Evolutionary conservation across 2,329 filamentous ascomycete species (phyloP), one percentile per base, ranked within the genome.

Genomic region (Sphaerulina musiva): DNA sequence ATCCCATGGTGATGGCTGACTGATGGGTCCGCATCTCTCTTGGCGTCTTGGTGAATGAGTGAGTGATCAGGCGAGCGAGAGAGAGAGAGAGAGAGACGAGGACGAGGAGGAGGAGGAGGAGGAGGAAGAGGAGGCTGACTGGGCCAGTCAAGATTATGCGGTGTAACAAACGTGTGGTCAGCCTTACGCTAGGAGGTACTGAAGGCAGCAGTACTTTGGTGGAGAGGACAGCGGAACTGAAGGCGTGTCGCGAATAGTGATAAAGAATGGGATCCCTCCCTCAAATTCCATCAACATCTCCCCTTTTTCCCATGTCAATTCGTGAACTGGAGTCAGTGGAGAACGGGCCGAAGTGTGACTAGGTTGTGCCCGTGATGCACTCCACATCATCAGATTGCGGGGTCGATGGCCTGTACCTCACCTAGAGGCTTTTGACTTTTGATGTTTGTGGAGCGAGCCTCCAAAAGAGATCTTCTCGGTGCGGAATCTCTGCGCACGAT

Each of bases 321-420:
- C 34, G 8, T 38, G 34, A 9, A 38, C 34, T 38, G 26, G 26
- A 29, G 26, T 29, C 20, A 20, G 20, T 42, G 20, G 48, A n/a
- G 14, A 17, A 29, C 41, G 48, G 48, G 14, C 31, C 48, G 48
- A 8, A 17, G 31, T 51, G 48, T 51, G 48, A 31, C 48, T 51
- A 51, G 48, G 42, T 43, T 29, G 46, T 48, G 48, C 48, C 26
- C 11, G 20, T n/a, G 34, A 32, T 48, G 48, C 48, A 50, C 48
- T 50, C 48, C 48, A 39, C 39, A 39, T 14, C 23, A 11, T 40
- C 36, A 12, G 8, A 26, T 42, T 36, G 48, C 48, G 48, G 48
- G 48, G 48, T 51, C 17, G 41, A 38, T 4, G 5, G 5, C 26
- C 26, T 26, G 4, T 4, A n/a, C n/a, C n/a, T n/a, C n/a, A n/a